phyloP scores from a whole-genome alignment of 2,329 filamentous ascomycete species.

The Phoma sp. region DNA sequence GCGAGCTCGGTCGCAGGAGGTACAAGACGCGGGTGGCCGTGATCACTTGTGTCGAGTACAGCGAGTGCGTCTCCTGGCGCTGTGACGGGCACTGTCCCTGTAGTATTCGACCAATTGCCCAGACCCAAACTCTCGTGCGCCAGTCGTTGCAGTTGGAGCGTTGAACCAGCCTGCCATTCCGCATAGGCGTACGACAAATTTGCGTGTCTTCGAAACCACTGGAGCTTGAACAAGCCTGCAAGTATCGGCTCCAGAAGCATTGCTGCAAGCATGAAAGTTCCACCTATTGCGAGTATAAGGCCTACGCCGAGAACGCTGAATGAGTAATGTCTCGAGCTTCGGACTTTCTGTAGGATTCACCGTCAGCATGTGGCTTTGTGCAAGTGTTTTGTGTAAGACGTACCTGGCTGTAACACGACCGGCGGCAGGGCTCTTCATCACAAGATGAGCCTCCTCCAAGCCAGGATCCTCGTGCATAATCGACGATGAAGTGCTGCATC shows the following conservation, averaged over 20 bases:
- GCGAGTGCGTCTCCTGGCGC: slow-evolving; percentile 11
- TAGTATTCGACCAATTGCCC: slow-evolving; percentile 24
- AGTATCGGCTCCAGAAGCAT: neutral
- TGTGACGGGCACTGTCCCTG: slow-evolving; percentile 20
- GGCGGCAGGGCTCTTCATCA: neutral
- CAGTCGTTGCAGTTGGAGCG: slow-evolving; percentile 29
- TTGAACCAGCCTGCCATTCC: slow-evolving; percentile 29
- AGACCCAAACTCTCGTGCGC: slow-evolving; percentile 26
- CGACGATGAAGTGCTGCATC: neutral
- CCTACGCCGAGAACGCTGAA: slow-evolving; percentile 3
- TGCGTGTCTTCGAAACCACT: neutral
- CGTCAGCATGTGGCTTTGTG: neutral
- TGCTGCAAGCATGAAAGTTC: neutral
- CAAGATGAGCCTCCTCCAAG: neutral
- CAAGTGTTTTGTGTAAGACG: neutral
- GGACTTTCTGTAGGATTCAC: neutral
- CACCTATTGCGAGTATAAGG: slow-evolving; percentile 1
- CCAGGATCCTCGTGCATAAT: slow-evolving; percentile 3
- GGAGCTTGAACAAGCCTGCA: neutral
- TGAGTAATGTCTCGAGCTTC: slow-evolving; percentile 10
- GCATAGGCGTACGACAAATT: slow-evolving; percentile 11
- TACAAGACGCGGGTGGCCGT: slow-evolving; percentile 3
- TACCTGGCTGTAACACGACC: slow-evolving; percentile 3
- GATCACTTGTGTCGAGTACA: slow-evolving; percentile 9
- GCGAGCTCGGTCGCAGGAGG: neutral